Percentiles rank a stretch among this genome's conserved stretches.
Evolutionary conservation across 345 rosid species (phyloP).

Genomic region (Camelina laxa): DNA sequence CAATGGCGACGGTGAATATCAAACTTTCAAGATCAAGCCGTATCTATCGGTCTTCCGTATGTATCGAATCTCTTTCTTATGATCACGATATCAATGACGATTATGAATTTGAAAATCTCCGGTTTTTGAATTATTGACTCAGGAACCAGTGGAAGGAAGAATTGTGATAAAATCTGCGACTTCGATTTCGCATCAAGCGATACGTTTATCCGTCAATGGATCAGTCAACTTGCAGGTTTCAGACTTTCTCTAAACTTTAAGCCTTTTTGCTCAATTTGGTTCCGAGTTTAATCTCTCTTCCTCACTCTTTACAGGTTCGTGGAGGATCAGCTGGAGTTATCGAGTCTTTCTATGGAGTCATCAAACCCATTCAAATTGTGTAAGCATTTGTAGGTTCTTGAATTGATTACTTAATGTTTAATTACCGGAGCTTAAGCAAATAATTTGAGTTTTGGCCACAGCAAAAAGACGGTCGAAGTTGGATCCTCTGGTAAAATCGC

Average conservation of each 20-base stretch:
- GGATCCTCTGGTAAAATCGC: conserved; percentile 71
- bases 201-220: conserved; percentile 71
- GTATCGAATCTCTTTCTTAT: conserved; percentile 6
- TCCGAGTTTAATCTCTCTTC: conserved; percentile 4
- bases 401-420: background rate
- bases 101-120: background rate
- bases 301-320: conserved; percentile 54
- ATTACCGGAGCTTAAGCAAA: conserved; percentile 5
- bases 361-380: conserved; percentile 78
- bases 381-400: conserved; percentile 38
- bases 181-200: conserved; percentile 72
- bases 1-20: conserved; percentile 51
- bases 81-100: background rate
- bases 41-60: conserved; percentile 70
- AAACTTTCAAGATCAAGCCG: conserved; percentile 74
- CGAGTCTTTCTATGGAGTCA: conserved; percentile 77
- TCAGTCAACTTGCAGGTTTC: conserved; percentile 77
- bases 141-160: conserved; percentile 78
- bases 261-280: conserved; percentile 1
- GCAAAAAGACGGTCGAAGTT: conserved; percentile 68
- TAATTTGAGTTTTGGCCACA: conserved; percentile 33
- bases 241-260: background rate
- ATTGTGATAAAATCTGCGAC: conserved; percentile 69
- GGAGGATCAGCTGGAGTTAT: conserved; percentile 93
- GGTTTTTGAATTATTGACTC: conserved; percentile 19